phyloP scores from a whole-genome alignment of 768 basidiomycete species.

The Cubamyces lactineus region DNA sequence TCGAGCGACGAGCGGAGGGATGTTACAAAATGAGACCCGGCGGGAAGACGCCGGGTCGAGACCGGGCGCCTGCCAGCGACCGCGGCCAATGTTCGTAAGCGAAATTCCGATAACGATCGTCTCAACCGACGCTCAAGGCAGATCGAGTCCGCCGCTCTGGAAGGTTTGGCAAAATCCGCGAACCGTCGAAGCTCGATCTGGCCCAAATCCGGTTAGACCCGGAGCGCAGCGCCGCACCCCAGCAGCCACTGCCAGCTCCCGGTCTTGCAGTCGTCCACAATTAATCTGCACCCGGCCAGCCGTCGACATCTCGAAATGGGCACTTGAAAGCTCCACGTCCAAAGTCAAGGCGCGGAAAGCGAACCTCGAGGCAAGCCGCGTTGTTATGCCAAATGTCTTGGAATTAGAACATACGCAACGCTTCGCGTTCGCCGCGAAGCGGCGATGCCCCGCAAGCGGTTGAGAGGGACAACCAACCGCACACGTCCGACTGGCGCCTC shows the following conservation, averaged over 20 bases:
- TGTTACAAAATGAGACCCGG: neutral
- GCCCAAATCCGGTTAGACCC: constrained; percentile 14
- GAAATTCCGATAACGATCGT: neutral
- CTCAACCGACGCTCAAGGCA: constrained; percentile 1
- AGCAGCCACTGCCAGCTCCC: neutral
- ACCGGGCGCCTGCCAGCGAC: too few relatives aligned
- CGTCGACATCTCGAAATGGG: too few relatives aligned
- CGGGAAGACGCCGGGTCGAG: too few relatives aligned
- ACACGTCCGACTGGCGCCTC: too few relatives aligned
- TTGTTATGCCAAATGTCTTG: constrained; percentile 1
- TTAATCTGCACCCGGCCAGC: neutral
- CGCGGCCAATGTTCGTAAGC: too few relatives aligned
- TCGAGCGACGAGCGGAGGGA: neutral
- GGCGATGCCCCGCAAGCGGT: neutral
- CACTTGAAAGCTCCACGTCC: too few relatives aligned
- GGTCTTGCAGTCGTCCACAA: neutral
- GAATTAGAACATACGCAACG: constrained; percentile 1
- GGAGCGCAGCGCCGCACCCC: neutral
- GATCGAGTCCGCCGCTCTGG: neutral
- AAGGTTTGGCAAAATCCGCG: constrained; percentile 16
- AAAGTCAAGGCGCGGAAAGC: too few relatives aligned
- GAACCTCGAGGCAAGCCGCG: too few relatives aligned
- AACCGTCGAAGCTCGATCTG: constrained; percentile 17
- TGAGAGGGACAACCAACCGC: constrained; percentile 2
- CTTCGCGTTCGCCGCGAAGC: neutral